A percentile compares a stretch with the other conserved stretches of the same genome.
These are phyloP conservation scores for Pseudogymnoascus sp. DNA, from an alignment of 2,329 filamentous ascomycete species.

Conservation along the genomic window DNA sequence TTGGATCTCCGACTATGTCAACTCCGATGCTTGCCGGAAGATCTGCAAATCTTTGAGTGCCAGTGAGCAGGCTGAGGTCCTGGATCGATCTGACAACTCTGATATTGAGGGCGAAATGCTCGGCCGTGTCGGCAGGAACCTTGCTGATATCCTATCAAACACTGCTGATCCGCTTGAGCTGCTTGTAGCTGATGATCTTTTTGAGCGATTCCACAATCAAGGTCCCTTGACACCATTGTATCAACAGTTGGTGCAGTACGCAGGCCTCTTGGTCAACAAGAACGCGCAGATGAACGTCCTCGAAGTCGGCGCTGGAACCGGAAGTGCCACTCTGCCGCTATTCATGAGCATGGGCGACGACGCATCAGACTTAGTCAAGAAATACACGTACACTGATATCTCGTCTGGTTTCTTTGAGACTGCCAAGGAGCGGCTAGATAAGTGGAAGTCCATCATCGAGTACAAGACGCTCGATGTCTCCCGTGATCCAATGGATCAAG, in stretches of 20 bases:
- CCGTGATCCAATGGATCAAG: constrained; percentile 27
- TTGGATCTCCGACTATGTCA: background rate
- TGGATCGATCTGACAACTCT: background rate
- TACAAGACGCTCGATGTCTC: constrained; percentile 31
- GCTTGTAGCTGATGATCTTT: constrained; percentile 16
- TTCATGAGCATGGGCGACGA: constrained; percentile 13
- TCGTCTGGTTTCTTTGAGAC: constrained; percentile 28
- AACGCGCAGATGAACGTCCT: constrained; percentile 18
- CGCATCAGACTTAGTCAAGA: constrained; percentile 13
- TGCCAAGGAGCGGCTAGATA: constrained; percentile 19
- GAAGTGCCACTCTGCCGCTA: constrained; percentile 18
- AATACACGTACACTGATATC: constrained; percentile 24
- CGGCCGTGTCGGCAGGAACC: constrained; percentile 22
- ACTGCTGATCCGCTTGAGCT: constrained; percentile 15
- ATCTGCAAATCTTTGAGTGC: background rate
- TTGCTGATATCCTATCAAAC: constrained; percentile 13
- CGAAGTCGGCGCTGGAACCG: constrained; percentile 20
- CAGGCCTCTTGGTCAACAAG: constrained; percentile 10
- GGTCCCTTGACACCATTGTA: background rate
- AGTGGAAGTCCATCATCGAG: constrained; percentile 21
- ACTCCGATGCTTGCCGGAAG: background rate
- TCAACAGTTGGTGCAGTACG: constrained; percentile 13
- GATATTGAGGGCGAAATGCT: constrained; percentile 27
- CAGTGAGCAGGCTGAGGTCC: background rate
- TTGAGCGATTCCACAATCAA: constrained; percentile 15